Evolutionary conservation across 768 basidiomycete species (phyloP), one percentile per base, ranked within the genome.

Genomic region (Rhizopogon sp.): DNA sequence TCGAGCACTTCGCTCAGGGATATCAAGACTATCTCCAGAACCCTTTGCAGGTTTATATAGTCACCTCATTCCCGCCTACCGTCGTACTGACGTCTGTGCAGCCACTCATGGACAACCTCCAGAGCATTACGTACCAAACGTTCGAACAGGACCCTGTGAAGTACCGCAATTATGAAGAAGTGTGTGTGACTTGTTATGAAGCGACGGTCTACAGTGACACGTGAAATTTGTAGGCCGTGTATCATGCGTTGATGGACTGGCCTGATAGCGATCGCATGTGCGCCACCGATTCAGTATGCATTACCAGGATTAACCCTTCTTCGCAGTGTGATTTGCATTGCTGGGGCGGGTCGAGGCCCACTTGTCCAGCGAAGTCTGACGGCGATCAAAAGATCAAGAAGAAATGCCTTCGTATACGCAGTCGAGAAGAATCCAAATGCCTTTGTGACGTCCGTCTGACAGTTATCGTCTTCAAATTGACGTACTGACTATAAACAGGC

Each of bases 121-220:
- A 91, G 65, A 95, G 93, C 62, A 82, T 88, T 60, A 98, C 94
- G 10, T 99, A 99, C 70, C 93, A 98, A 66, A 93, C 92, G 2
- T 99, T 99, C 64, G 97, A 99, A 66, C 84, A 93, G 67, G 97
- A 98, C 74, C 96, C 97, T 3, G 86, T 98, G 57, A 99, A 99
- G 70, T 99, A 99, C 67, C 71, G 79, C 54, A 87, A 92, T 63
- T 99, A 99, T 67, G 97, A 99, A 74, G 90, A 96, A 79, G 91
- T 87, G 46, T 71, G 47, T 50, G 41, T 50, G 25, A 43, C 44
- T 31, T 56, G 50, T 57, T 57, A 56, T 58, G 50, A 51, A 54
- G 44, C 39, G 50, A 28, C 46, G 56, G 51, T 44, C 39, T 53
- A 53, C 39, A 46, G 46, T 54, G 57, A 53, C 47, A 57, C 57